Evolutionary conservation across 169 alveolate genomes (phyloP).

Genomic region (Plasmodium inui): DNA sequence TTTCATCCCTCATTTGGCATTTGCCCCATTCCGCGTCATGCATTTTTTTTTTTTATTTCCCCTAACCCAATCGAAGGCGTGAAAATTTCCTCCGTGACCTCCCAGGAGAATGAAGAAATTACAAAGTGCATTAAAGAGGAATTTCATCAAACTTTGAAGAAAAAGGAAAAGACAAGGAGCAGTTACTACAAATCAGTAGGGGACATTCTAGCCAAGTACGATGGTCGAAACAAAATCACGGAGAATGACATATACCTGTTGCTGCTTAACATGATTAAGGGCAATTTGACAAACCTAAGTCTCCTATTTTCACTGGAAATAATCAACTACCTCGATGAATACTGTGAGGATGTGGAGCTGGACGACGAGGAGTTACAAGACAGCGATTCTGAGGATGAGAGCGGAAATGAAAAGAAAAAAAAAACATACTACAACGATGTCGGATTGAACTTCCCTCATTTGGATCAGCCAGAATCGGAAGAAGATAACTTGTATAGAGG

Average conservation of each 20-base stretch:
- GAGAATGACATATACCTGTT: constrained; percentile 35
- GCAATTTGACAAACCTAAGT: constrained; percentile 61
- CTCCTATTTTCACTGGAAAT: constrained; percentile 67
- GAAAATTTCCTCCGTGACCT: constrained; percentile 13
- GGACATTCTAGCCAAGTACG: constrained; percentile 22
- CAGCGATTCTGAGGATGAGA: background rate
- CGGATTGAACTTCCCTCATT: constrained; percentile 1
- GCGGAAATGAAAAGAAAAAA: background rate
- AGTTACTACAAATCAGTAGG: constrained; percentile 16
- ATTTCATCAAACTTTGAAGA: background rate
- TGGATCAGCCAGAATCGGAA: background rate
- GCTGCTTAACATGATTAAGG: constrained; percentile 28
- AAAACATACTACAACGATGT: constrained; percentile 14
- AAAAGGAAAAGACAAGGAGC: background rate
- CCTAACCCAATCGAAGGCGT: constrained; percentile 1
- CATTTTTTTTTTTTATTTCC: background rate
- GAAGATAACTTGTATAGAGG: constrained; percentile 5
- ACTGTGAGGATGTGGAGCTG: constrained; percentile 32
- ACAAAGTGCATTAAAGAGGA: constrained; percentile 29
- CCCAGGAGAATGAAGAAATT: constrained; percentile 44
- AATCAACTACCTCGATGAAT: constrained; percentile 44
- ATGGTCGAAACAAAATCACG: background rate
- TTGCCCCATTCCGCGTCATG: background rate
- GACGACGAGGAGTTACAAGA: background rate
- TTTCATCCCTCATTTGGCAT: background rate